Conservation (phyloP, 2,329 filamentous ascomycete genomes). For the Diaporthe sp. region DNA sequence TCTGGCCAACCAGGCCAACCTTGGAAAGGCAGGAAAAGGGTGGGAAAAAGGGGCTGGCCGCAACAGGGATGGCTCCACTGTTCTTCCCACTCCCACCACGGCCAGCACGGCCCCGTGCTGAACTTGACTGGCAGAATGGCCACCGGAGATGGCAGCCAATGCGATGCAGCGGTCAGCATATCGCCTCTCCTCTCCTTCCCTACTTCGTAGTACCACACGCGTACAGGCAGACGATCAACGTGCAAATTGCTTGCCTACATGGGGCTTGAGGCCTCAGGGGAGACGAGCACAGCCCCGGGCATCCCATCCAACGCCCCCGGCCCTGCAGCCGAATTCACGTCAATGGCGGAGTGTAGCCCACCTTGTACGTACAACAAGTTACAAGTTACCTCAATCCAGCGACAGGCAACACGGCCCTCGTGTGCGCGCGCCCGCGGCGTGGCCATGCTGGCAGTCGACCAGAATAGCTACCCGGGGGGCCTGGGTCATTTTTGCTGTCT, state of each 20-base stretch:
- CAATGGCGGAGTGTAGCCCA: background rate
- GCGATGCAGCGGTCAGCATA: constrained; percentile 29
- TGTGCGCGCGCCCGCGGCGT: background rate
- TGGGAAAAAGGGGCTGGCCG: constrained; percentile 25
- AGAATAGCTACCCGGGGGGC: constrained; percentile 4
- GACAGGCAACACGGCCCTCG: background rate
- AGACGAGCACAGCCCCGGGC: constrained; percentile 5
- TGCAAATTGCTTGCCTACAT: constrained; percentile 25
- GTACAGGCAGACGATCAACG: background rate
- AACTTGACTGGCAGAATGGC: constrained; percentile 15
- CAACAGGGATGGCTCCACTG: constrained; percentile 27
- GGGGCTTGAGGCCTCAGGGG: constrained; percentile 5
- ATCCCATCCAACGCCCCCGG: background rate
- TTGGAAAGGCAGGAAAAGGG: background rate
- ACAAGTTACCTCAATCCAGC: background rate
- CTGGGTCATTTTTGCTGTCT: background rate
- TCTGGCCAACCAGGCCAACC: constrained; percentile 27
- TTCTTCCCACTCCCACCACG: background rate
- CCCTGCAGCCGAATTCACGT: background rate
- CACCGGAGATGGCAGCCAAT: constrained; percentile 16
- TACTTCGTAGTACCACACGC: background rate
- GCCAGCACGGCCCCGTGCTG: constrained; percentile 19
- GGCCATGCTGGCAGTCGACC: constrained; percentile 7
- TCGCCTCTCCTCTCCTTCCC: background rate
- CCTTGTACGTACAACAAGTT: background rate